Evolutionary conservation across 352 stramenopile species (phyloP).

Genomic region (Phytophthora sansomeana): DNA sequence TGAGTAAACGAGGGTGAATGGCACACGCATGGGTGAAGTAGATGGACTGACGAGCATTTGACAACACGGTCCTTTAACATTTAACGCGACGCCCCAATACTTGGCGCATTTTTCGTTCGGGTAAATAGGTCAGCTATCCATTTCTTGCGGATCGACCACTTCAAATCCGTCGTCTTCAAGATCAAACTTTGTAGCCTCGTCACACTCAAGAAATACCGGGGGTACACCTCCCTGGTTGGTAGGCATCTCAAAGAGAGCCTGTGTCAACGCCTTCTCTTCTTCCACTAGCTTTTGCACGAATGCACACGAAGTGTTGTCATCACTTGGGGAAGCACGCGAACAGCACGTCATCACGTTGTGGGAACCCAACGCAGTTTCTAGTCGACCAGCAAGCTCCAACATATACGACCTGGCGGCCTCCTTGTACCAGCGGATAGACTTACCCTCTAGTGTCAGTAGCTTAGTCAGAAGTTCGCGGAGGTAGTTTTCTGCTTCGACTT

Average conservation of each 20-base stretch:
- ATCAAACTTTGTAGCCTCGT: conserved; percentile 78
- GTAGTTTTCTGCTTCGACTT: conserved; percentile 46
- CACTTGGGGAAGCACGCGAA: conserved; percentile 21
- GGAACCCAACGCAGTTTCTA: conserved; percentile 49
- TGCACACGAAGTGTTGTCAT: conserved; percentile 33
- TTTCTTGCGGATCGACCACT: conserved; percentile 50
- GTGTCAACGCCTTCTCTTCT: conserved; percentile 57
- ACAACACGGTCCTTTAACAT: conserved; percentile 31
- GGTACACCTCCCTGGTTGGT: conserved; percentile 80
- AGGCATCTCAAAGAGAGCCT: conserved; percentile 74
- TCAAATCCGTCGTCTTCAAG: conserved; percentile 87
- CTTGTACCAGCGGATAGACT: conserved; percentile 82
- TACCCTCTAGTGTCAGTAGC: conserved; percentile 69
- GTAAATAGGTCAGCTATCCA: conserved; percentile 9
- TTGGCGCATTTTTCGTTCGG: conserved; percentile 10
- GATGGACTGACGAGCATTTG: conserved; percentile 18
- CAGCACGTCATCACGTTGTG: conserved; percentile 68
- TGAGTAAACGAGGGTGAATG: conserved; percentile 35
- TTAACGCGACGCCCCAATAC: conserved; percentile 25
- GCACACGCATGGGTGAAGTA: conserved; percentile 3
- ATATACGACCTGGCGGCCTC: conserved; percentile 72
- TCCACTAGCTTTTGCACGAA: conserved; percentile 62
- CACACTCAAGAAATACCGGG: conserved; percentile 68
- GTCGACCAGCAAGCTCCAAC: conserved; percentile 60
- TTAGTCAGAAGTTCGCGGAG: conserved; percentile 67